A percentile compares a stretch with the other conserved stretches of the same genome.
Conservation (phyloP, 495 filamentous ascomycete species). For the Tuber melanosporum region DNA sequence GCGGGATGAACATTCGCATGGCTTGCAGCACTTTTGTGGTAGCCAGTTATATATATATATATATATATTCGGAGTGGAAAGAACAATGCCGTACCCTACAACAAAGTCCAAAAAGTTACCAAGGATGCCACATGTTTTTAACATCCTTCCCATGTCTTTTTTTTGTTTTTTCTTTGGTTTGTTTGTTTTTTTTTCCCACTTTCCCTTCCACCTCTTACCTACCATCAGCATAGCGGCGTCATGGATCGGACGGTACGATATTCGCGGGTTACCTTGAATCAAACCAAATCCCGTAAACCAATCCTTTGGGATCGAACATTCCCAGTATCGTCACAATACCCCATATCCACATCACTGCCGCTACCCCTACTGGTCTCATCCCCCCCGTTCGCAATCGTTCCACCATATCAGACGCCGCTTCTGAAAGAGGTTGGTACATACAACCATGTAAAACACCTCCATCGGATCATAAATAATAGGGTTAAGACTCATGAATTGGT, state of each 20-base stretch:
- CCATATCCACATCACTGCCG: not conserved
- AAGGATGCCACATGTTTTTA: not conserved
- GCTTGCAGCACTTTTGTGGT: not conserved
- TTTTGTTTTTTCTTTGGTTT: no score
- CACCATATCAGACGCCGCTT: not conserved
- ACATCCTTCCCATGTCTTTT: not conserved
- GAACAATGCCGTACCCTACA: not conserved
- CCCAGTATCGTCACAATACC: not conserved
- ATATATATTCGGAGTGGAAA: not conserved
- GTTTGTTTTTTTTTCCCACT: not conserved
- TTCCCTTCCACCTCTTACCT: not conserved
- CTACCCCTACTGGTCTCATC: not conserved
- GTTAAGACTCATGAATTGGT: not conserved
- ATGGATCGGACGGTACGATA: not conserved
- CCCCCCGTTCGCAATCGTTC: not conserved
- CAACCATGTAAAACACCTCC: not conserved
- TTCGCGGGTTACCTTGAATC: not conserved
- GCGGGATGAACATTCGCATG: not conserved
- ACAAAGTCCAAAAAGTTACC: constrained; percentile 1
- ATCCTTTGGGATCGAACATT: constrained; percentile 3
- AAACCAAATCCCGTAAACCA: constrained; percentile 3
- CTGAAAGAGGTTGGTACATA: not conserved
- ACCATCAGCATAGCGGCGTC: not conserved
- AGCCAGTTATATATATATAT: not conserved
- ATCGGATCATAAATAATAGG: not conserved